phyloP scores from a whole-genome alignment of 768 basidiomycete species.

The Lactarius tabidus region DNA sequence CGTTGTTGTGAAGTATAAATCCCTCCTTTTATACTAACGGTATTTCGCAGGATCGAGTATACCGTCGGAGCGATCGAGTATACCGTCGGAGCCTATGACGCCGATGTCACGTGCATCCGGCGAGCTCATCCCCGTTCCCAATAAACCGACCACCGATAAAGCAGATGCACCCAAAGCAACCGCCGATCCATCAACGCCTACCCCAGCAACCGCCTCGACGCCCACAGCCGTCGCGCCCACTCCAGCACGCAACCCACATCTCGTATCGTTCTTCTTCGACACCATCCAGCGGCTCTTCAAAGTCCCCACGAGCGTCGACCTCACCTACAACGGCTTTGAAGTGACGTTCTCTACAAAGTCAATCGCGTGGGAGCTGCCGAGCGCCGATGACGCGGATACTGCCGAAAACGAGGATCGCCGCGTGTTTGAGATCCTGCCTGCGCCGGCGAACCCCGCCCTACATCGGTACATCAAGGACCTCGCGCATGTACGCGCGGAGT shows the following conservation, averaged over 20 bases:
- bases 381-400: background rate
- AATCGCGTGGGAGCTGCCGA: constrained; percentile 5
- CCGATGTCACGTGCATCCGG: constrained; percentile 7
- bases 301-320: constrained; percentile 12
- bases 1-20: background rate
- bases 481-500: constrained; percentile 10
- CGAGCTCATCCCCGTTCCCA: background rate
- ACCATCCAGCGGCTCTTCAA: constrained; percentile 15
- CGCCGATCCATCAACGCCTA: background rate
- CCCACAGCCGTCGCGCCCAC: background rate
- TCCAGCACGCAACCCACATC: background rate
- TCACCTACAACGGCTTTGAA: constrained; percentile 17
- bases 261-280: constrained; percentile 18
- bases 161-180: background rate
- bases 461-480: constrained; percentile 19
- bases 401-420: background rate
- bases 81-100: constrained; percentile 16
- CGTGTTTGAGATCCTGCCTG: constrained; percentile 8
- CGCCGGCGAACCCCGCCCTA: constrained; percentile 8
- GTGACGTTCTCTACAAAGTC: constrained; percentile 10
- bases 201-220: background rate
- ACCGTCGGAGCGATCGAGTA: too few relatives aligned
- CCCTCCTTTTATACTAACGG: too few relatives aligned
- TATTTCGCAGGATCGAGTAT: background rate
- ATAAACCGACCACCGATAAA: background rate